Evolutionary conservation across 1,284 basidiomycete species (phyloP), one percentile per base, ranked within the genome.

Genomic region (Leccinum fallax): DNA sequence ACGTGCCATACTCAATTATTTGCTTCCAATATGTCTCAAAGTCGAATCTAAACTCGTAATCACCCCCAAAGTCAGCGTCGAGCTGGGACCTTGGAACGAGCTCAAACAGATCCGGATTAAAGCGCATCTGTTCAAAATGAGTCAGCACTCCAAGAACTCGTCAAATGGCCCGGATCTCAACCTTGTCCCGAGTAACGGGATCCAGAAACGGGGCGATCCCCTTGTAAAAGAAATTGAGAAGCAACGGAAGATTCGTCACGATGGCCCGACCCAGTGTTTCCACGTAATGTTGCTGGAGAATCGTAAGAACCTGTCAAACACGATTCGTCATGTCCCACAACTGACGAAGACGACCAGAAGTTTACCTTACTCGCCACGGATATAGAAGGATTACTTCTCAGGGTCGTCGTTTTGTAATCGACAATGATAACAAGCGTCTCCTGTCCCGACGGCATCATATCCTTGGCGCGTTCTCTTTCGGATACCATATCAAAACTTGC

Each of bases 221-320:
- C 65, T 89, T 90, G 78, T 94, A 96, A 81, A 95, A 95, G 71
- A 93, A 93, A 71, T 80, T 91, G 61, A 95, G 83, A 58, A 94
- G 80, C 65, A 80, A 76, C 13, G 94, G 94, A 57, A 94, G 87
- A 72, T 95, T 94, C 56, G 92, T 86, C 43, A 96, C 88, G 46
- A 96, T 81, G 13, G 93, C 94, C 19, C 92, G 84, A 21, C 94
- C 95, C 32, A 97, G 84, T 5, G 92, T 90, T 77, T 96, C 94
- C 36, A 92, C 90, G 70, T 97, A 97, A 75, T 97, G 94, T 66
- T 94, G 87, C 75, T 97, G 95, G 43, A 97, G 81, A 66, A 97
- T 95, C 63, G 85, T 81, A 24, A 95, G 81, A 2, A 92, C 87
- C 83, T 86, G 66, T 55, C 57, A 57, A 43, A 26, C 34, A 52